A percentile compares a stretch with the other conserved stretches of the same genome.
These are phyloP conservation scores for Metschnikowia hibisci DNA, from an alignment of 805 yeast species.

Conservation along the genomic window DNA sequence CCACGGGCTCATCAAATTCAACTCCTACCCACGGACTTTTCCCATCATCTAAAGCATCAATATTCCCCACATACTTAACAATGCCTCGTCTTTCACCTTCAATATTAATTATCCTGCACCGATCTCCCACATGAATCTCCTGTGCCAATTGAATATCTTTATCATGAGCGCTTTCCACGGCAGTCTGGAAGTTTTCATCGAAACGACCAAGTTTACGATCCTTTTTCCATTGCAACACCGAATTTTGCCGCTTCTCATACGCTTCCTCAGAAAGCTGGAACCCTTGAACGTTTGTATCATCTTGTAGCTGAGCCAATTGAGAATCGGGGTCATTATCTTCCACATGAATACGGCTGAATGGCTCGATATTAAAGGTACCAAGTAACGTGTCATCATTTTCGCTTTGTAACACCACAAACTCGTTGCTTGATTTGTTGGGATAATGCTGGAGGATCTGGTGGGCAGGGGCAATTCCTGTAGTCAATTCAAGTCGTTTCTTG, in stretches of 20 bases:
- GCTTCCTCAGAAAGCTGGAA: conserved; percentile 54
- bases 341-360: conserved; percentile 53
- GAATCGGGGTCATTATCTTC: conserved; percentile 54
- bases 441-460: conserved; percentile 51
- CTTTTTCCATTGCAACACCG: conserved; percentile 77
- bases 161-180: conserved; percentile 13
- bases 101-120: conserved; percentile 49
- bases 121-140: conserved; percentile 42
- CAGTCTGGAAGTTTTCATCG: conserved; percentile 38
- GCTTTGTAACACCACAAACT: conserved; percentile 25
- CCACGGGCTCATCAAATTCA: conserved; percentile 79
- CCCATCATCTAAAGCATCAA: conserved; percentile 53
- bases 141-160: conserved; percentile 11
- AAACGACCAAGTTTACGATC: conserved; percentile 67
- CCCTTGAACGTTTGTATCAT: conserved; percentile 27
- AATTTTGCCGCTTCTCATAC: conserved; percentile 54
- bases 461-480: conserved; percentile 69
- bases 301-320: conserved; percentile 36
- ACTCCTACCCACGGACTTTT: conserved; percentile 73
- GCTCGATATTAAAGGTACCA: conserved; percentile 26
- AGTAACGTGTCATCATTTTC: conserved; percentile 21
- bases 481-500: conserved; percentile 53
- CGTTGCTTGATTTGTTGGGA: conserved; percentile 35
- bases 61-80: conserved; percentile 66
- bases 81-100: conserved; percentile 61